Evolutionary conservation across 2,329 filamentous ascomycete species (phyloP).

Genomic region (Epichloe gansuensis): DNA sequence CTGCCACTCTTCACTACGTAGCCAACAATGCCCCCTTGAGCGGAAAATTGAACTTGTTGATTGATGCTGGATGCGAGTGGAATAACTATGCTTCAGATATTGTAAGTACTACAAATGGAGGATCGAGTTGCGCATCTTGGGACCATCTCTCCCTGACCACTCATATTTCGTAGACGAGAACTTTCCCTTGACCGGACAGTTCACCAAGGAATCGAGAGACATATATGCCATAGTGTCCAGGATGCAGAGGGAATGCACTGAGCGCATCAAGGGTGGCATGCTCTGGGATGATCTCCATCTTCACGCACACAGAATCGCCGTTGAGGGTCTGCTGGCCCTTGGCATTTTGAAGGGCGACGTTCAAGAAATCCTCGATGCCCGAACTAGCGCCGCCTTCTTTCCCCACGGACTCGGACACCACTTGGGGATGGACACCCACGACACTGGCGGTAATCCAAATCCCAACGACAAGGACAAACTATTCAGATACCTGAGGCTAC

Average conservation of each 20-base stretch:
- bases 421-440: conserved; percentile 85
- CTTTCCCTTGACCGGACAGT: conserved; percentile 71
- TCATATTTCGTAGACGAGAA: conserved; percentile 50
- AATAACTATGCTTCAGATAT: conserved; percentile 60
- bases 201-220: conserved; percentile 54
- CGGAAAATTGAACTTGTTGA: conserved; percentile 64
- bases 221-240: conserved; percentile 75
- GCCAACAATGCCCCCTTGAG: conserved; percentile 60
- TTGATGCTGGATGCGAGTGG: conserved; percentile 76
- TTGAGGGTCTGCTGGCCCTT: conserved; percentile 62
- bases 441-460: conserved; percentile 68
- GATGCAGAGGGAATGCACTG: conserved; percentile 76
- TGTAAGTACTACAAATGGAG: conserved; percentile 22
- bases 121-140: background rate
- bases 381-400: conserved; percentile 83
- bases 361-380: conserved; percentile 61
- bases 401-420: conserved; percentile 88
- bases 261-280: conserved; percentile 59
- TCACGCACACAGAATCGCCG: conserved; percentile 68
- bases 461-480: conserved; percentile 69
- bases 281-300: conserved; percentile 74
- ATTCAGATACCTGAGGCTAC: conserved; percentile 76
- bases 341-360: conserved; percentile 60
- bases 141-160: background rate
- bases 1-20: conserved; percentile 79